A percentile compares a stretch with the other conserved stretches of the same genome.
phyloP scores from a whole-genome alignment of 345 rosid genomes.

The Carallia pectinifolia region DNA sequence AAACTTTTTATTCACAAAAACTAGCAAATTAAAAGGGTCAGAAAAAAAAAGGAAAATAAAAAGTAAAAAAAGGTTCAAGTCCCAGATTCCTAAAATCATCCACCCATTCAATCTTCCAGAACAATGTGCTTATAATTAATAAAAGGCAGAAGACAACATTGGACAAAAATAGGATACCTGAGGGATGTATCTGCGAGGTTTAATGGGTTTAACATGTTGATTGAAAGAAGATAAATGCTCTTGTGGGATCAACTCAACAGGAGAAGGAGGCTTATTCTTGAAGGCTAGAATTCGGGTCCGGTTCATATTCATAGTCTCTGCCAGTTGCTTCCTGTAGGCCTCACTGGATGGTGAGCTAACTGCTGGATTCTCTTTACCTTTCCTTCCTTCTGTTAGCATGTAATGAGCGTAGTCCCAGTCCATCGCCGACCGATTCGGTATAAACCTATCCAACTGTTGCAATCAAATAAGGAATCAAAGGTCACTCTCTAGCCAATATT shows the following conservation, averaged over 20 bases:
- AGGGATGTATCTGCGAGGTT: slow-evolving; percentile 4
- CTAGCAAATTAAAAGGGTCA: background rate
- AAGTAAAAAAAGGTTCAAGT: background rate
- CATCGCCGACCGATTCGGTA: slow-evolving; percentile 75
- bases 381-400: slow-evolving; percentile 53
- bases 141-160: background rate
- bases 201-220: background rate
- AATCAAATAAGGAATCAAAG: background rate
- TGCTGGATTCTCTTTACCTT: slow-evolving; percentile 39
- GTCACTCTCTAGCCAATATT: too few species aligned
- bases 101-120: background rate
- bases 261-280: slow-evolving; percentile 57
- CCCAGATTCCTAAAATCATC: background rate
- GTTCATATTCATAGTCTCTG: slow-evolving; percentile 59
- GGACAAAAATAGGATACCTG: background rate
- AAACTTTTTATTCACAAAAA: background rate
- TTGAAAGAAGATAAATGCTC: slow-evolving; percentile 6
- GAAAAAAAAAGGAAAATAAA: background rate
- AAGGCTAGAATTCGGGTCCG: slow-evolving; percentile 67
- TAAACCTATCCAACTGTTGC: slow-evolving; percentile 63
- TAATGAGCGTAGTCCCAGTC: slow-evolving; percentile 63
- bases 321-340: slow-evolving; percentile 62
- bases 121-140: too few species aligned
- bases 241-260: slow-evolving; percentile 26
- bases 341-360: slow-evolving; percentile 54